A percentile compares a stretch with the other conserved stretches of the same genome.
Evolutionary conservation across 2,329 filamentous ascomycete species (phyloP).

Genomic region (Colletotrichum sp.): DNA sequence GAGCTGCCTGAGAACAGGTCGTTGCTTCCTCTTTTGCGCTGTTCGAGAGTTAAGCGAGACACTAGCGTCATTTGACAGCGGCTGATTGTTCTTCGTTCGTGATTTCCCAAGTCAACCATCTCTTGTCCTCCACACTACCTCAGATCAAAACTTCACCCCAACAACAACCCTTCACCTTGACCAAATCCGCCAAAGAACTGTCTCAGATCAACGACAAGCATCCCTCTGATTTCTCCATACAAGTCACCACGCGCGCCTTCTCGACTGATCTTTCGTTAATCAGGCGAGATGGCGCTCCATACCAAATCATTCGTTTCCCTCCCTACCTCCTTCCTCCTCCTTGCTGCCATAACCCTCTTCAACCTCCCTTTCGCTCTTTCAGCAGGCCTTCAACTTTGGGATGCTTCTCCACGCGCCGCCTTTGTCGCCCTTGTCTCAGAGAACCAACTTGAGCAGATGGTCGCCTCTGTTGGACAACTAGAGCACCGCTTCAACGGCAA

Average conservation of each 20-base stretch:
- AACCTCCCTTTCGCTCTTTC: not conserved
- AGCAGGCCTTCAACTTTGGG: not conserved
- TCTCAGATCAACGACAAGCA: not conserved
- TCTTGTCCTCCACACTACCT: not conserved
- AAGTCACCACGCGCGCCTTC: not conserved
- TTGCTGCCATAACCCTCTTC: not conserved
- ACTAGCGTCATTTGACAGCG: not conserved
- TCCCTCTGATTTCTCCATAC: not conserved
- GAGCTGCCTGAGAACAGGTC: not conserved
- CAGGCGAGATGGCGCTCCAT: not conserved
- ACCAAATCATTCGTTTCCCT: not conserved
- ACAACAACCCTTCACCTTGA: not conserved
- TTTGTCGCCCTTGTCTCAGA: slow-evolving; percentile 76
- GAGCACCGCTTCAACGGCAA: slow-evolving; percentile 72
- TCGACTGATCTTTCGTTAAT: not conserved
- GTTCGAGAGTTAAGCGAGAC: not conserved
- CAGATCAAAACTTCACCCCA: not conserved
- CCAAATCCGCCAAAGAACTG: not conserved
- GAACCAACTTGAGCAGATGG: slow-evolving; percentile 69
- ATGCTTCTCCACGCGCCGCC: slow-evolving; percentile 35
- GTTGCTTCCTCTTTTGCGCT: not conserved
- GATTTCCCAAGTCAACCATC: not conserved
- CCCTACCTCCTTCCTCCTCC: not conserved
- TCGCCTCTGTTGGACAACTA: slow-evolving; percentile 71
- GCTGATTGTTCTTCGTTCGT: not conserved